Percentiles rank a stretch among this genome's conserved stretches.
Conservation (phyloP, 495 filamentous ascomycete species). For the Clohesyomyces aquaticus region DNA sequence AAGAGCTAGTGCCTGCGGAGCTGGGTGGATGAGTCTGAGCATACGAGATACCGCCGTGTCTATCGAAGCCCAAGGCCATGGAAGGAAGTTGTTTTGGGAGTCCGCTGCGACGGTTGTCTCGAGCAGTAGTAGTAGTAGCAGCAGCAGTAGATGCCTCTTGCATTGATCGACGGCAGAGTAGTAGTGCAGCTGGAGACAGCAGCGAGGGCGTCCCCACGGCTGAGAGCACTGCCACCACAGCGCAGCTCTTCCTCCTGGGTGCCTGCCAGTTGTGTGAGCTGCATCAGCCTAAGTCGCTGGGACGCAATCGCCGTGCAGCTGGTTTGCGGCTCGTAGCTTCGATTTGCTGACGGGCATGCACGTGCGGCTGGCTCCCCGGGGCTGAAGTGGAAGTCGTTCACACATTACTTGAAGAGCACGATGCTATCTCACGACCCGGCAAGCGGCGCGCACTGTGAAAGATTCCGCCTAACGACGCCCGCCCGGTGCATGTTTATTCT, state of each 20-base stretch:
- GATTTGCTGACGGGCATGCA: slow-evolving; percentile 34
- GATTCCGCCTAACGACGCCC: slow-evolving; percentile 10
- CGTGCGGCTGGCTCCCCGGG: slow-evolving; percentile 35
- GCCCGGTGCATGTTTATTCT: slow-evolving; percentile 38
- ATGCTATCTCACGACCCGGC: slow-evolving; percentile 26
- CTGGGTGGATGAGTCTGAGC: not conserved
- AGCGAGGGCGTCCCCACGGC: slow-evolving; percentile 4
- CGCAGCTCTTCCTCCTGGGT: too few relatives aligned
- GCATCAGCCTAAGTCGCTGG: slow-evolving; percentile 14
- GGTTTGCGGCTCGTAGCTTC: slow-evolving; percentile 26
- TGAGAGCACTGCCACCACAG: slow-evolving; percentile 38
- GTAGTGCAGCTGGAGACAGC: too few relatives aligned
- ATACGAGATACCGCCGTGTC: slow-evolving; percentile 2
- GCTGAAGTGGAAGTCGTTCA: slow-evolving; percentile 20
- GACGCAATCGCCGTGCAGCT: slow-evolving; percentile 1
- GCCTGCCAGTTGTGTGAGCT: slow-evolving; percentile 3
- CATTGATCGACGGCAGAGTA: too few relatives aligned
- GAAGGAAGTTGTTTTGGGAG: not conserved
- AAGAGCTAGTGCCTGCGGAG: not conserved
- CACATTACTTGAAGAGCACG: slow-evolving; percentile 19
- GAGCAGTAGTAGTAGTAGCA: too few relatives aligned
- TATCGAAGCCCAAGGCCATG: too few relatives aligned
- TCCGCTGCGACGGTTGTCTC: not conserved
- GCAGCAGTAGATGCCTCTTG: too few relatives aligned
- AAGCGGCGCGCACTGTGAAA: slow-evolving; percentile 21